A percentile compares a stretch with the other conserved stretches of the same genome.
These are phyloP conservation scores for Dendrostoma leiphaemia DNA, from an alignment of 2,329 filamentous ascomycete species.

Conservation along the genomic window DNA sequence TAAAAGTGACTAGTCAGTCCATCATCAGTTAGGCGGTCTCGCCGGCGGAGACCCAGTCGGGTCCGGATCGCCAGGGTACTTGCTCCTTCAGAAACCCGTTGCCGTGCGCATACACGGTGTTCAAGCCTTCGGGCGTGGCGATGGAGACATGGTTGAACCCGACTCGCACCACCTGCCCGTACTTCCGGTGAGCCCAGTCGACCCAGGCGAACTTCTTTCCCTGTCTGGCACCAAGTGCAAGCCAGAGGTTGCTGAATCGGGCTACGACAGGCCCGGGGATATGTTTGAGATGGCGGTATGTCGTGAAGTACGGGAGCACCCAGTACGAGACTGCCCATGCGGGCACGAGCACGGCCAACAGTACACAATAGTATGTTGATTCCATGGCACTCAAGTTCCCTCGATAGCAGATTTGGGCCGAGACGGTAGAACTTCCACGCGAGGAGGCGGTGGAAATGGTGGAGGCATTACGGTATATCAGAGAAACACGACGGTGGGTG, in stretches of 20 bases:
- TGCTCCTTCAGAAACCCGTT: conserved; percentile 73
- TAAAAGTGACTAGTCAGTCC: conserved; percentile 91
- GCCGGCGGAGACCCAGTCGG: not conserved
- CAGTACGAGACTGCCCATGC: conserved; percentile 48
- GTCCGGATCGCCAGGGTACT: conserved; percentile 23
- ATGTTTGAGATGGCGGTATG: conserved; percentile 44
- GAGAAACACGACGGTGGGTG: too few relatives aligned
- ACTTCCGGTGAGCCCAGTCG: conserved; percentile 70
- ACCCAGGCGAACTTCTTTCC: conserved; percentile 64
- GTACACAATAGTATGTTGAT: too few relatives aligned
- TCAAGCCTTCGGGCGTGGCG: conserved; percentile 73
- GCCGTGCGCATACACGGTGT: conserved; percentile 73
- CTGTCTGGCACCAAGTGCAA: conserved; percentile 62
- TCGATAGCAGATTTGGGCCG: too few relatives aligned
- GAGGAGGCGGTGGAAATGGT: too few relatives aligned
- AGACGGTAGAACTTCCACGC: too few relatives aligned
- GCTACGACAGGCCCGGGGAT: conserved; percentile 63
- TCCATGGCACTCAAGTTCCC: too few relatives aligned
- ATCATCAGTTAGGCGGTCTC: too few relatives aligned
- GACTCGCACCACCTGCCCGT: conserved; percentile 77
- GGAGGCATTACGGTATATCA: too few relatives aligned
- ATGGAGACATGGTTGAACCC: conserved; percentile 82
- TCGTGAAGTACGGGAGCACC: conserved; percentile 58
- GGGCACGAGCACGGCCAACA: too few relatives aligned
- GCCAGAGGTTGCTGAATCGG: conserved; percentile 75